phyloP scores from a whole-genome alignment of 345 rosid genomes.

The Rhizophora mangle region DNA sequence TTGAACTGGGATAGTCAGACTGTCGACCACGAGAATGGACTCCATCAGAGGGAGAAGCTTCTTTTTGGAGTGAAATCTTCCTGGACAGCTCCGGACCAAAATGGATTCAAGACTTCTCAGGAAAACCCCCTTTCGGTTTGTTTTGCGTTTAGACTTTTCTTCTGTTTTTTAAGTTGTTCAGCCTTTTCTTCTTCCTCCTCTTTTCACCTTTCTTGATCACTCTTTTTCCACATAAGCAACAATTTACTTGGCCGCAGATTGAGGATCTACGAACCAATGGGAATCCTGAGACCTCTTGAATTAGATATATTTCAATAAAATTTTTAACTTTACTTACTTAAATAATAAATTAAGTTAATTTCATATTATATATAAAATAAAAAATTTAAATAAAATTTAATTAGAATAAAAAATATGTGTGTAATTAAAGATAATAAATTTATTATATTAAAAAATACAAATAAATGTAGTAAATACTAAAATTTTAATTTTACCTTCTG shows the following conservation, averaged over 20 bases:
- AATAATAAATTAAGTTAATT: no score
- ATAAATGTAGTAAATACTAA: no score
- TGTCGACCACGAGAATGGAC: constrained; percentile 66
- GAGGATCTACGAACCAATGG: no score
- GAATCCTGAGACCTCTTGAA: no score
- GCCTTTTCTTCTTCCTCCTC: neutral
- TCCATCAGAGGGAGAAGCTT: constrained; percentile 51
- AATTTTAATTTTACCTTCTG: neutral
- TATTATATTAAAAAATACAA: no score
- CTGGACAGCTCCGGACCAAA: constrained; percentile 42
- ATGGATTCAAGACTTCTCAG: constrained; percentile 12
- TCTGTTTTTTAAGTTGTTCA: neutral
- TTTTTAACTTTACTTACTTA: no score
- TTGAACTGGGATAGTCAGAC: constrained; percentile 46
- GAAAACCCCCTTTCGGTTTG: neutral
- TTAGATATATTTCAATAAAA: no score
- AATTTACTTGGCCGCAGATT: no score
- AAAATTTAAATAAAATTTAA: no score
- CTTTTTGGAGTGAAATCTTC: constrained; percentile 52
- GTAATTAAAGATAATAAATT: no score
- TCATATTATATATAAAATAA: no score
- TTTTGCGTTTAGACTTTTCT: neutral
- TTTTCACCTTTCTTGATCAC: neutral
- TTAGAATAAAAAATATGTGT: no score
- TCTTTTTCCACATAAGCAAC: neutral